A percentile compares a stretch with the other conserved stretches of the same genome.
Conservation (phyloP, 805 yeast species). For the Spathaspora boniae region DNA sequence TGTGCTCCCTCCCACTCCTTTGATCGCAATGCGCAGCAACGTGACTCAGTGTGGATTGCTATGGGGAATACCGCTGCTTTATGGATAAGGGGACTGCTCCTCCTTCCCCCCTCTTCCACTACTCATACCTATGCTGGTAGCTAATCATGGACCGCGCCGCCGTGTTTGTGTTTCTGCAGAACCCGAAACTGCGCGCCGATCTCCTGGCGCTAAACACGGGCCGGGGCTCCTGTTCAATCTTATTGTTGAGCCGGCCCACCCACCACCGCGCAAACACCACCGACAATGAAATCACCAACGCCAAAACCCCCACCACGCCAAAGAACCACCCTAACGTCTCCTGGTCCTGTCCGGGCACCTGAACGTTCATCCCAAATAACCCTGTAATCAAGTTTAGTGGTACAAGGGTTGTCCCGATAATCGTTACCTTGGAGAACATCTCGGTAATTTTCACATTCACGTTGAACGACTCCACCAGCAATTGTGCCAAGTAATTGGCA, state of each 20-base stretch:
- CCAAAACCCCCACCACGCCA: slow-evolving; percentile 29
- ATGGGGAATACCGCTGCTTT: too few species aligned
- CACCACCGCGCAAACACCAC: slow-evolving; percentile 19
- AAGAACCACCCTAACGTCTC: slow-evolving; percentile 30
- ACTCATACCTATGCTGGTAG: too few species aligned
- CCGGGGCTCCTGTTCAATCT: too few species aligned
- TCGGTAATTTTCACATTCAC: slow-evolving; percentile 83
- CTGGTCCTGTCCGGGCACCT: slow-evolving; percentile 65
- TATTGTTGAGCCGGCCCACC: slow-evolving; percentile 14
- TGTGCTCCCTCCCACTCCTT: too few species aligned
- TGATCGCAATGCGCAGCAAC: too few species aligned
- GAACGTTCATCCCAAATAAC: slow-evolving; percentile 93
- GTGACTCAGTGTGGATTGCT: too few species aligned
- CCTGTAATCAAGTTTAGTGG: slow-evolving; percentile 92
- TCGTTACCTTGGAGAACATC: slow-evolving; percentile 83
- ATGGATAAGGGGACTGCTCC: too few species aligned
- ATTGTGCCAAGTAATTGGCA: slow-evolving; percentile 86
- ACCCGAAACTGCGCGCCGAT: too few species aligned
- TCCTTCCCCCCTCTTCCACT: too few species aligned
- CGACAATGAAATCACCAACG: slow-evolving; percentile 14
- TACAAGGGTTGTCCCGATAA: slow-evolving; percentile 84
- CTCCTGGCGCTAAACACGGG: too few species aligned
- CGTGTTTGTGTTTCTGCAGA: too few species aligned
- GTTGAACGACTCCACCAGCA: slow-evolving; percentile 88
- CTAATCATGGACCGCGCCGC: too few species aligned